Percentiles rank a stretch among this genome's conserved stretches.
phyloP scores from a whole-genome alignment of 306 rosid genomes.

The Prunus padus region DNA sequence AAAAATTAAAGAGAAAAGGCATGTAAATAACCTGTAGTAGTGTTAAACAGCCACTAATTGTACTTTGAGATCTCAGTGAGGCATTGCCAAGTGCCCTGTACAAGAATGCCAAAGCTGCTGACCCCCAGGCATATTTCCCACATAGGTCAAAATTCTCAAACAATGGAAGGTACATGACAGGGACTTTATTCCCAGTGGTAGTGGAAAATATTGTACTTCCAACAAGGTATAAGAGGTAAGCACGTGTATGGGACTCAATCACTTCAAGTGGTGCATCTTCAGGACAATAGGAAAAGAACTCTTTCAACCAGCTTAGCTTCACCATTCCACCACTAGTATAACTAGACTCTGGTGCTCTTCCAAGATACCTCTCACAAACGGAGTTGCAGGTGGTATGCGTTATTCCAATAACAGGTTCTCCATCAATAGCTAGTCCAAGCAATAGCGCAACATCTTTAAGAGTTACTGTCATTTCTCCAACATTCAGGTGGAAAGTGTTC shows the following conservation, averaged over 20 bases:
- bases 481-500: conserved; percentile 96
- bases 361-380: conserved; percentile 86
- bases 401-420: conserved; percentile 91
- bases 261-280: conserved; percentile 70
- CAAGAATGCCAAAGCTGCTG: conserved; percentile 84
- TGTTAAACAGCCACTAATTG: conserved; percentile 97
- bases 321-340: conserved; percentile 99
- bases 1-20: conserved; percentile 2
- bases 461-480: conserved; percentile 93
- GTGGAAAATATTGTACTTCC: conserved; percentile 99
- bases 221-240: conserved; percentile 95
- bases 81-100: conserved; percentile 98
- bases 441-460: conserved; percentile 86
- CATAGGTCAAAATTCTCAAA: conserved; percentile 77
- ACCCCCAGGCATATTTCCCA: conserved; percentile 95
- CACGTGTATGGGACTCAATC: conserved; percentile 87
- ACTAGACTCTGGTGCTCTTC: conserved; percentile 74
- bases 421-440: conserved; percentile 93
- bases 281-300: conserved; percentile 85
- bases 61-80: conserved; percentile 90
- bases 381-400: conserved; percentile 80
- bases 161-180: conserved; percentile 98
- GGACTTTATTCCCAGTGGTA: conserved; percentile 98
- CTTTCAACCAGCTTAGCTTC: conserved; percentile 98
- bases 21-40: conserved; percentile 69